A percentile compares a stretch with the other conserved stretches of the same genome.
phyloP scores from a whole-genome alignment of 2,329 filamentous ascomycete genomes.

The Endothia cerciana region DNA sequence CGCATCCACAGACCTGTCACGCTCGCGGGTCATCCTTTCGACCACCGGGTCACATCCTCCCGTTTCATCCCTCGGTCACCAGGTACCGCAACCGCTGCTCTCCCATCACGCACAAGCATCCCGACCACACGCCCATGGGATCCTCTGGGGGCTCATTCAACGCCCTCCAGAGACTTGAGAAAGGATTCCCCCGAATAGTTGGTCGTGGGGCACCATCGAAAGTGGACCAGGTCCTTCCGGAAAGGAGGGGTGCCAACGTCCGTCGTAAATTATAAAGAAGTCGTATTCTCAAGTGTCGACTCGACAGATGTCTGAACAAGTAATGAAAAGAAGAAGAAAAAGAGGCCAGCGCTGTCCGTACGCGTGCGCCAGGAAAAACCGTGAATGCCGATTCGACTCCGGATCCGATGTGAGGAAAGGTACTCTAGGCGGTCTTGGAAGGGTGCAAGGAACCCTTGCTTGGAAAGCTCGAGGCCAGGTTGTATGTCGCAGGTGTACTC shows the following conservation, averaged over 20 bases:
- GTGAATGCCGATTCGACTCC: slow-evolving; percentile 22
- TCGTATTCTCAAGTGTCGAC: slow-evolving; percentile 30
- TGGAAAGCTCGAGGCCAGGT: slow-evolving; percentile 15
- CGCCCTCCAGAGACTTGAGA: slow-evolving; percentile 25
- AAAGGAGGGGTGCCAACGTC: slow-evolving; percentile 25
- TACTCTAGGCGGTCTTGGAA: slow-evolving; percentile 24
- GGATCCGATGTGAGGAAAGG: slow-evolving; percentile 21
- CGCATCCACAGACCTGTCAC: slow-evolving; percentile 26
- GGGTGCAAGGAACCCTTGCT: slow-evolving; percentile 16
- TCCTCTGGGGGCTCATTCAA: slow-evolving; percentile 25
- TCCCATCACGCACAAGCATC: slow-evolving; percentile 22
- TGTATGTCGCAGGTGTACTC: slow-evolving; percentile 19
- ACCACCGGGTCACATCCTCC: slow-evolving; percentile 12
- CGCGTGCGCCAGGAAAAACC: slow-evolving; percentile 24
- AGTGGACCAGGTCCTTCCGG: slow-evolving; percentile 26
- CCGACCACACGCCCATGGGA: slow-evolving; percentile 19
- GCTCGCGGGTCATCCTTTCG: slow-evolving; percentile 23
- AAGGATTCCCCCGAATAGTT: slow-evolving; percentile 30
- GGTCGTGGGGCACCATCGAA: slow-evolving; percentile 30
- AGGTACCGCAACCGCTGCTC: slow-evolving; percentile 25
- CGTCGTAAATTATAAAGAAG: slow-evolving; percentile 31
- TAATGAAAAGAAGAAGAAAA: slow-evolving; percentile 18
- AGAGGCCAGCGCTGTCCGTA: slow-evolving; percentile 25
- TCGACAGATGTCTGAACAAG: slow-evolving; percentile 28
- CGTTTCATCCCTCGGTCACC: slow-evolving; percentile 23